A percentile compares a stretch with the other conserved stretches of the same genome.
Evolutionary conservation across 352 stramenopile genomes (phyloP).

Genomic region (Phytophthora agathidicida): DNA sequence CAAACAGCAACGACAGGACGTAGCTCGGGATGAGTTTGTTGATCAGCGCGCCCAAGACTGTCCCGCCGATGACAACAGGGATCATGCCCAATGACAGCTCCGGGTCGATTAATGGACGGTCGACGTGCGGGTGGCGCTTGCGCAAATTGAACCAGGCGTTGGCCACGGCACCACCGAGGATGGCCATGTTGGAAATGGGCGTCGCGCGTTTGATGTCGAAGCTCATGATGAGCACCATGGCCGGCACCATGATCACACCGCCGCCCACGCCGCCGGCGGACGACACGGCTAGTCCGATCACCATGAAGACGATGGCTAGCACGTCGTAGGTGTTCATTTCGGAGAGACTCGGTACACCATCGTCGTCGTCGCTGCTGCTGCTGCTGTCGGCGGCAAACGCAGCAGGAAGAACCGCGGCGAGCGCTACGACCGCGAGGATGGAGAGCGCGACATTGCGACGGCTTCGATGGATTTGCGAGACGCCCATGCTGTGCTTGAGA

Average conservation of each 20-base stretch:
- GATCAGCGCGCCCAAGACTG: constrained; percentile 58
- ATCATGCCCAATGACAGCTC: constrained; percentile 69
- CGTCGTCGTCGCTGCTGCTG: constrained; percentile 25
- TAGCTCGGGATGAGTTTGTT: constrained; percentile 70
- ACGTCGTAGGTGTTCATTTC: constrained; percentile 48
- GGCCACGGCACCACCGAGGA: constrained; percentile 65
- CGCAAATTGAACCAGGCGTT: constrained; percentile 70
- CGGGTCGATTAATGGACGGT: constrained; percentile 64
- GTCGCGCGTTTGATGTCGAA: constrained; percentile 76
- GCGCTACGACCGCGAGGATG: constrained; percentile 11
- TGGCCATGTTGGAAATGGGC: constrained; percentile 64
- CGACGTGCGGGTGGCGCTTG: constrained; percentile 60
- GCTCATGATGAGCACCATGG: constrained; percentile 66
- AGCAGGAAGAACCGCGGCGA: not conserved
- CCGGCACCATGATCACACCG: constrained; percentile 57
- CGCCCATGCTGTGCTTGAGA: constrained; percentile 8
- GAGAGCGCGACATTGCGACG: not conserved
- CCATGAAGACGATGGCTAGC: constrained; percentile 58
- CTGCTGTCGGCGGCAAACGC: constrained; percentile 1
- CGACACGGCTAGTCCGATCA: constrained; percentile 48
- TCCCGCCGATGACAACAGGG: constrained; percentile 61
- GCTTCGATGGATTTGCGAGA: not conserved
- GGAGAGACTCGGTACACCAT: constrained; percentile 33
- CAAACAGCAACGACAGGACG: constrained; percentile 61
- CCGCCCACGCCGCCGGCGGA: constrained; percentile 57